A percentile compares a stretch with the other conserved stretches of the same genome.
Evolutionary conservation across 148 eudicot genomes (phyloP).

Genomic region (Rheum nobile): DNA sequence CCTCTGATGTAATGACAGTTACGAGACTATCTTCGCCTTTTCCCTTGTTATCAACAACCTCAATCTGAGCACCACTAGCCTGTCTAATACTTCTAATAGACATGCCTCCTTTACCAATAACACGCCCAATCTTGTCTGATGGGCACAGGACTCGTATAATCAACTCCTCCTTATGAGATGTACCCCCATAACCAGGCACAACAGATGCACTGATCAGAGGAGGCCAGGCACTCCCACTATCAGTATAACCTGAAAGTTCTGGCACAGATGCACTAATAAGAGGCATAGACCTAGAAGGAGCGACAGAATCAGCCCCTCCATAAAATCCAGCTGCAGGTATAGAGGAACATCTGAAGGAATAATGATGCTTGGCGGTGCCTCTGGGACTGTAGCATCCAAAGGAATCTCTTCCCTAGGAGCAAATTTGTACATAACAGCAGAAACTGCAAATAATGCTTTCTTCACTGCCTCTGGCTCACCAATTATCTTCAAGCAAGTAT

Average conservation of each 20-base stretch:
- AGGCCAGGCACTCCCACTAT: slow-evolving; percentile 60
- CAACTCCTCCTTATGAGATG: slow-evolving; percentile 59
- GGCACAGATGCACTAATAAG: slow-evolving; percentile 42
- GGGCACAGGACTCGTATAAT: slow-evolving; percentile 65
- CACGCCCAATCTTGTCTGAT: slow-evolving; percentile 77
- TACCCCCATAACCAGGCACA: slow-evolving; percentile 35
- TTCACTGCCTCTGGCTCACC: slow-evolving; percentile 79
- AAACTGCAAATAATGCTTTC: slow-evolving; percentile 77
- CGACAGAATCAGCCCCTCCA: slow-evolving; percentile 42
- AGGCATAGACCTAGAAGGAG: slow-evolving; percentile 47
- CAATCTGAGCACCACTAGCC: slow-evolving; percentile 77
- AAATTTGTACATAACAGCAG: slow-evolving; percentile 88
- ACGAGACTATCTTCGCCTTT: slow-evolving; percentile 53
- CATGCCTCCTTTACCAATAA: slow-evolving; percentile 85
- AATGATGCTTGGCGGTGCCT: slow-evolving; percentile 68
- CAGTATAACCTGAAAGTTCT: slow-evolving; percentile 51
- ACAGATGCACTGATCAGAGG: slow-evolving; percentile 50
- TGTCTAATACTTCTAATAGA: slow-evolving; percentile 72
- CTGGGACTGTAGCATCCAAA: slow-evolving; percentile 54
- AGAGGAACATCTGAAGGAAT: slow-evolving; percentile 79
- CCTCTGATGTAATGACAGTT: slow-evolving; percentile 62
- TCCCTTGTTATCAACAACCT: slow-evolving; percentile 57
- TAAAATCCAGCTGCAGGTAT: slow-evolving; percentile 59
- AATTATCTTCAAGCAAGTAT: slow-evolving; percentile 35
- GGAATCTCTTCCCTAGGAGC: slow-evolving; percentile 75